Conservation (phyloP, 331 rosid genomes). For the Rhamnella rubrinervis region DNA sequence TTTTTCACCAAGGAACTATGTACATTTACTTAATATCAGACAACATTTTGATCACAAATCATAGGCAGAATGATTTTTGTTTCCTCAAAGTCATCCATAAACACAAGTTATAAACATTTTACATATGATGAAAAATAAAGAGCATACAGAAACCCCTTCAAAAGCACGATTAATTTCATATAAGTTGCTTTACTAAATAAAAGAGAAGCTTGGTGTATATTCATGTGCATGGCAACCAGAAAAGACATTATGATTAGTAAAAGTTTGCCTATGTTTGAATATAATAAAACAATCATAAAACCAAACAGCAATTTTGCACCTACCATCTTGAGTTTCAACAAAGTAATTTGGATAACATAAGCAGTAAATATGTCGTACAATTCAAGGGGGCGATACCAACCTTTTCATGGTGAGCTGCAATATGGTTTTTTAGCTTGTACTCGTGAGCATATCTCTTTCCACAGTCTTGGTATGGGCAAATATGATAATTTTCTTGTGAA, state of each 20-base stretch:
- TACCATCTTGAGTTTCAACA: neutral
- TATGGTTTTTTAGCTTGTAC: slow-evolving; percentile 91
- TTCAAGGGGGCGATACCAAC: slow-evolving; percentile 31
- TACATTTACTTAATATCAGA: too few species aligned
- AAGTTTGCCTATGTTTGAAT: neutral
- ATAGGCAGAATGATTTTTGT: too few species aligned
- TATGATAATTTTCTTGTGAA: slow-evolving; percentile 94
- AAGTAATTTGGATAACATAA: neutral
- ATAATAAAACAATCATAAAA: too few species aligned
- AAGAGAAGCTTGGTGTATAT: neutral
- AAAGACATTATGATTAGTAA: too few species aligned
- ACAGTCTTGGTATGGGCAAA: slow-evolving; percentile 86
- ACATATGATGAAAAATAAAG: neutral
- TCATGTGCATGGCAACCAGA: neutral
- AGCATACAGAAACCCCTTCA: neutral
- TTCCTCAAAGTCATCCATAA: neutral
- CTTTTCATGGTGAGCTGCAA: slow-evolving; percentile 89
- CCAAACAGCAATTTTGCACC: neutral
- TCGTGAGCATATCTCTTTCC: slow-evolving; percentile 98
- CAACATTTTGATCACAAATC: too few species aligned
- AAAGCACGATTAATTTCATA: neutral
- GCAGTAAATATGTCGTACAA: neutral
- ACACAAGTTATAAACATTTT: neutral
- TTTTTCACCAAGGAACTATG: neutral
- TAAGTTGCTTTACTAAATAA: too few species aligned